Conservation (phyloP, 208 protist genomes). For the Novymonas esmeraldas region DNA sequence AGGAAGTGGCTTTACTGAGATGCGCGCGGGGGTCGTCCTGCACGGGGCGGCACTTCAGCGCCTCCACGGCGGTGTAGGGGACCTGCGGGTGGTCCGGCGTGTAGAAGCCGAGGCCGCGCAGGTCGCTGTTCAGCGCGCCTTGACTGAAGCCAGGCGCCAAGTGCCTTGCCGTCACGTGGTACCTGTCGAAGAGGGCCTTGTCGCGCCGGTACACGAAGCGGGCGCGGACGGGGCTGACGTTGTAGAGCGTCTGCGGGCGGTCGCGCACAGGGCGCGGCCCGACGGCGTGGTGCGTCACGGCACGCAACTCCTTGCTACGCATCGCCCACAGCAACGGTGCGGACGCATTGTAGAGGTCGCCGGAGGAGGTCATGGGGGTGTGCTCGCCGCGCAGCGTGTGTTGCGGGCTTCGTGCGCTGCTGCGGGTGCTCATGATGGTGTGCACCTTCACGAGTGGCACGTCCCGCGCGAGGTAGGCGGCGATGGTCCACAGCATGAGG, state of each 20-base stretch:
- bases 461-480: slow-evolving; percentile 78
- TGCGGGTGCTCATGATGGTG: slow-evolving; percentile 61
- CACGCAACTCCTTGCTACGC: slow-evolving; percentile 68
- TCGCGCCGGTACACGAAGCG: slow-evolving; percentile 87
- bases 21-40: background rate
- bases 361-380: slow-evolving; percentile 36
- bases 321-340: slow-evolving; percentile 65
- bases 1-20: background rate
- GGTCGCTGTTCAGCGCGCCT: slow-evolving; percentile 70
- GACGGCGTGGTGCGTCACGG: slow-evolving; percentile 58
- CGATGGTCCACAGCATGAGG: slow-evolving; percentile 87
- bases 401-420: slow-evolving; percentile 61
- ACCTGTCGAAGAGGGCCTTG: slow-evolving; percentile 89
- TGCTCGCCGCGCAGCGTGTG: slow-evolving; percentile 70
- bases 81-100: slow-evolving; percentile 89
- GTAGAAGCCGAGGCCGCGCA: slow-evolving; percentile 84
- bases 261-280: slow-evolving; percentile 62
- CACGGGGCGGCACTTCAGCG: slow-evolving; percentile 15
- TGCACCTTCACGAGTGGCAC: slow-evolving; percentile 80
- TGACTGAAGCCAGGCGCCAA: slow-evolving; percentile 84
- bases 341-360: slow-evolving; percentile 58
- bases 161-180: slow-evolving; percentile 78
- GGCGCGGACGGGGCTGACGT: slow-evolving; percentile 65
- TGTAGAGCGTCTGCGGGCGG: slow-evolving; percentile 50
- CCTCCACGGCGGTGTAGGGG: slow-evolving; percentile 38